Evolutionary conservation across 179 eudicot species (phyloP).

Genomic region (Heliamphora pulchella): DNA sequence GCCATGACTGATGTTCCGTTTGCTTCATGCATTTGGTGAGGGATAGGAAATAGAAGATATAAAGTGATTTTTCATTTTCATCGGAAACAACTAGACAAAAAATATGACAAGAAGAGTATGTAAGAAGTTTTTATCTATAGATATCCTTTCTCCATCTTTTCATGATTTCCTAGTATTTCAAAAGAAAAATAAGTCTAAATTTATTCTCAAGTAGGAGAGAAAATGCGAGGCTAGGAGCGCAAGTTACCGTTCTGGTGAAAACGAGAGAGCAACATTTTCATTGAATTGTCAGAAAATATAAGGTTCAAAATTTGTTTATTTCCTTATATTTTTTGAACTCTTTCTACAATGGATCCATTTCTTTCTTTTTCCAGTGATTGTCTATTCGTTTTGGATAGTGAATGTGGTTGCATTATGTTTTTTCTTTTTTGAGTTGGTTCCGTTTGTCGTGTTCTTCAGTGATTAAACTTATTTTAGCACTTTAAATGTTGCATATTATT

Average conservation of each 20-base stretch:
- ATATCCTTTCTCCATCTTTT: too few relatives aligned
- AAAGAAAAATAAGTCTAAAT: too few relatives aligned
- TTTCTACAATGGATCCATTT: neutral
- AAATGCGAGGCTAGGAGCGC: too few relatives aligned
- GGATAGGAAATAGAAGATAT: neutral
- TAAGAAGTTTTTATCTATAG: too few relatives aligned
- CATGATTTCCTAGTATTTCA: too few relatives aligned
- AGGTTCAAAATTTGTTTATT: neutral
- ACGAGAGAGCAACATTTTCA: too few relatives aligned
- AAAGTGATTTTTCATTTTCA: neutral
- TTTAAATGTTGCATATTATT: neutral
- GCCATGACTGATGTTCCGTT: neutral
- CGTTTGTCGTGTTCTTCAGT: neutral
- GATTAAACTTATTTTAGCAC: neutral
- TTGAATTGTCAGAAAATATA: too few relatives aligned
- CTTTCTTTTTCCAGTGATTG: neutral
- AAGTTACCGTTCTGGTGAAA: too few relatives aligned
- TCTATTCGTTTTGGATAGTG: neutral
- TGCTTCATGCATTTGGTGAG: constrained; percentile 1
- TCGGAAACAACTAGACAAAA: neutral
- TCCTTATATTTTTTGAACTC: neutral
- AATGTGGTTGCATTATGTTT: neutral
- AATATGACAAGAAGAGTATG: neutral
- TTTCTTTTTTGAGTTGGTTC: neutral
- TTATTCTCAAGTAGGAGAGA: too few relatives aligned